Evolutionary conservation across 169 alveolate species (phyloP).

Genomic region (Cryptosporidium ubiquitum): DNA sequence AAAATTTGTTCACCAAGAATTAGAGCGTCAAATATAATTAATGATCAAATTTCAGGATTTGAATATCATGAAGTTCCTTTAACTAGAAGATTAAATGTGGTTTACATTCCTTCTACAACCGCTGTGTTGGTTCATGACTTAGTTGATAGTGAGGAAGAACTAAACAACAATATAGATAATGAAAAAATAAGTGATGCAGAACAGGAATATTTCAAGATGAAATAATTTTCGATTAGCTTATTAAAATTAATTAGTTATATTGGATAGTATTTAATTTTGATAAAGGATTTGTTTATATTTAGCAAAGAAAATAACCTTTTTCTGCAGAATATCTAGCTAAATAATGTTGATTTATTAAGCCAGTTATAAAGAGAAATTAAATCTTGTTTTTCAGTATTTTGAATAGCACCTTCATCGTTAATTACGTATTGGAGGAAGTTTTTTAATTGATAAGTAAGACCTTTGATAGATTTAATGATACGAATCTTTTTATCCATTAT

Average conservation of each 20-base stretch:
- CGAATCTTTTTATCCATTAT: conserved; percentile 42
- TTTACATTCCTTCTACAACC: conserved; percentile 63
- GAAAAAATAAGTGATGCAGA: conserved; percentile 59
- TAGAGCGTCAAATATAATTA: conserved; percentile 31
- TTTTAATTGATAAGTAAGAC: conserved; percentile 39
- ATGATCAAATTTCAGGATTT: conserved; percentile 27
- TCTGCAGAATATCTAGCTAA: background rate
- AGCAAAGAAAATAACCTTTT: background rate
- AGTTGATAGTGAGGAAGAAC: conserved; percentile 62
- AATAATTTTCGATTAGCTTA: background rate
- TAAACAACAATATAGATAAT: background rate
- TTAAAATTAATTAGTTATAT: background rate
- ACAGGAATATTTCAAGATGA: conserved; percentile 47
- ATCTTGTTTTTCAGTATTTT: conserved; percentile 10
- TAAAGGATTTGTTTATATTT: background rate
- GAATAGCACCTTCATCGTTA: background rate
- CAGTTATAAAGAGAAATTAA: conserved; percentile 31
- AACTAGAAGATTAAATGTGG: conserved; percentile 59
- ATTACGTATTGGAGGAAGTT: conserved; percentile 17
- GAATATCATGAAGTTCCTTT: conserved; percentile 70
- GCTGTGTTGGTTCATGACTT: conserved; percentile 66
- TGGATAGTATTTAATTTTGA: too few species aligned
- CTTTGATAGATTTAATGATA: conserved; percentile 28
- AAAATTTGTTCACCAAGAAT: conserved; percentile 68
- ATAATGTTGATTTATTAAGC: conserved; percentile 12